Percentiles rank a stretch among this genome's conserved stretches.
These are phyloP conservation scores for Ascocoryne sarcoides DNA, from an alignment of 2,329 filamentous ascomycete species.

Conservation along the genomic window DNA sequence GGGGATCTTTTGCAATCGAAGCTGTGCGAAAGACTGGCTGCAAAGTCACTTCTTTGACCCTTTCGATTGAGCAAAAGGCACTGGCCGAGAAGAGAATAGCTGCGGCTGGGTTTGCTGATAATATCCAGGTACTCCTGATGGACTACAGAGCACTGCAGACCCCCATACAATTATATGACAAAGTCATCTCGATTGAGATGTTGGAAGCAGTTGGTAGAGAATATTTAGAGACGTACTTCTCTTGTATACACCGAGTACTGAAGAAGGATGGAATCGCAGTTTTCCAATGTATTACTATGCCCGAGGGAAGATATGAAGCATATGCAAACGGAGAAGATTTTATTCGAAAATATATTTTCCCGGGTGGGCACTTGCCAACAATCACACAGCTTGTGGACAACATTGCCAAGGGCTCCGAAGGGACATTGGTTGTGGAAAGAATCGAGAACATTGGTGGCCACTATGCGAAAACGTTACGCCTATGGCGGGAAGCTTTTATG, in stretches of 20 bases:
- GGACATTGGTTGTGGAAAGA: conserved; percentile 55
- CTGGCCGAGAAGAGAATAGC: conserved; percentile 57
- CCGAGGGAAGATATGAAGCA: conserved; percentile 55
- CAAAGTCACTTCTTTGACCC: conserved; percentile 57
- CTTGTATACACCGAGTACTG: conserved; percentile 51
- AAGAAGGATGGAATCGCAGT: conserved; percentile 59
- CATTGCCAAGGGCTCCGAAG: conserved; percentile 51
- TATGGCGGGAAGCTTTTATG: conserved; percentile 61
- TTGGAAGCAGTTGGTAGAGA: conserved; percentile 64
- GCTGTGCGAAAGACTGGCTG: conserved; percentile 59
- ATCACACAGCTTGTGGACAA: conserved; percentile 47
- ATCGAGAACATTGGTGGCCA: conserved; percentile 68
- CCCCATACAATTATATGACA: conserved; percentile 48
- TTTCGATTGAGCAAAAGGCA: conserved; percentile 60
- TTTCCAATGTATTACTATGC: conserved; percentile 73
- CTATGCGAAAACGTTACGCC: conserved; percentile 58
- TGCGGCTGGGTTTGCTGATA: conserved; percentile 48
- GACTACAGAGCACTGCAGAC: conserved; percentile 54
- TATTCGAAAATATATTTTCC: conserved; percentile 71
- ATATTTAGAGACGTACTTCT: conserved; percentile 60
- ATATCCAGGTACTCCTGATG: conserved; percentile 55
- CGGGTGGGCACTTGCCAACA: conserved; percentile 62
- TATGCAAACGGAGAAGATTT: conserved; percentile 64
- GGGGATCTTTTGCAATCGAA: conserved; percentile 66
- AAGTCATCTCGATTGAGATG: conserved; percentile 71